Conservation (phyloP, 352 stramenopile genomes). For the Pythium monospermum region DNA sequence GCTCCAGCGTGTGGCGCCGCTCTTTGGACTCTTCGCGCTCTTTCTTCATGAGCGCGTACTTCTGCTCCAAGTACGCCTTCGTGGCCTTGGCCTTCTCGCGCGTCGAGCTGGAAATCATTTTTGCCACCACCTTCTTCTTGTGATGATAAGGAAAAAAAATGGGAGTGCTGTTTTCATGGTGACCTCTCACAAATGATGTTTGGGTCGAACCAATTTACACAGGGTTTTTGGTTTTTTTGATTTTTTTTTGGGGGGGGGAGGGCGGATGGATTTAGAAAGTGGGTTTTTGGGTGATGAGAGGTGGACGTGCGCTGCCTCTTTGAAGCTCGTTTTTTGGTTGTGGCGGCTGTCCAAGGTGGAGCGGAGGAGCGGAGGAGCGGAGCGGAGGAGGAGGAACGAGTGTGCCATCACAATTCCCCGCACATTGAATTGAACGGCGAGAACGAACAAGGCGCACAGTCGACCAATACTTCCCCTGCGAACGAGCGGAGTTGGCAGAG, state of each 20-base stretch:
- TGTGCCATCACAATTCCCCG: constrained; percentile 27
- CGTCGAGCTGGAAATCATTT: constrained; percentile 83
- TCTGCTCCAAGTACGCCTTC: constrained; percentile 86
- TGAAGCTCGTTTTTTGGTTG: too few relatives aligned
- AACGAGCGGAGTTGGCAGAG: neutral
- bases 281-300: neutral
- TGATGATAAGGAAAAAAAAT: too few relatives aligned
- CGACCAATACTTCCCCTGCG: neutral
- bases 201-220: too few relatives aligned
- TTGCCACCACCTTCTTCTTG: too few relatives aligned
- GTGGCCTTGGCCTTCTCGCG: constrained; percentile 84
- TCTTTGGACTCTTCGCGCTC: constrained; percentile 79
- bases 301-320: neutral
- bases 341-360: neutral
- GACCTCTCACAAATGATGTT: too few relatives aligned
- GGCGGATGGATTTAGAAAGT: neutral
- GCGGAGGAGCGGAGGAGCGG: constrained; percentile 7
- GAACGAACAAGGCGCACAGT: constrained; percentile 19
- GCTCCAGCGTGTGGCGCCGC: constrained; percentile 70
- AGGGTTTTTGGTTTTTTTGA: too few relatives aligned
- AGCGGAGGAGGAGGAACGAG: constrained; percentile 15
- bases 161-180: too few relatives aligned
- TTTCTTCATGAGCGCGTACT: constrained; percentile 87
- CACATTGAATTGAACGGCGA: constrained; percentile 7
- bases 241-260: too few relatives aligned